phyloP scores from a whole-genome alignment of 441 rosid genomes.

The Syzygium malaccense region DNA sequence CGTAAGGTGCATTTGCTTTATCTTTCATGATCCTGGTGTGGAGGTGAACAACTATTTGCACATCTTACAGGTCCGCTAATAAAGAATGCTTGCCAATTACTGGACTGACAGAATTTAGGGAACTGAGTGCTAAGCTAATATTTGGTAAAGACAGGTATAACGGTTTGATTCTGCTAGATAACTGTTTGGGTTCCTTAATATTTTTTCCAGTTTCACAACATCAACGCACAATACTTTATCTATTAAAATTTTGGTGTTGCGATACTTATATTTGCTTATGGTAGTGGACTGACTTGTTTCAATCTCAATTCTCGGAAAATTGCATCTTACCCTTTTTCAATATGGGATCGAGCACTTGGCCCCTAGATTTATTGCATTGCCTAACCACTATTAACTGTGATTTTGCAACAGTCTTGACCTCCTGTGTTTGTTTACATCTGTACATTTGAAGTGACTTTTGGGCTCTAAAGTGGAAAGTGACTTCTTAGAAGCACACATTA shows the following conservation, averaged over 20 bases:
- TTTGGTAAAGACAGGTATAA: conserved; percentile 55
- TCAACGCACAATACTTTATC: not conserved
- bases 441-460: not conserved
- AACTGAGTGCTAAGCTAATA: conserved; percentile 56
- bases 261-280: not conserved
- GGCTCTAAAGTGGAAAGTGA: not conserved
- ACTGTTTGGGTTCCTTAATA: not conserved
- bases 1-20: not conserved
- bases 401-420: not conserved
- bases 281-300: not conserved
- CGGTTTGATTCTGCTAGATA: not conserved
- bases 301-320: not conserved
- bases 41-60: not conserved
- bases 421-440: not conserved
- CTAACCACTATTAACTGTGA: not conserved
- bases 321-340: not conserved
- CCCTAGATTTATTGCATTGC: not conserved
- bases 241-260: not conserved
- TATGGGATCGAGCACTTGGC: not conserved
- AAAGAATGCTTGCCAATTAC: conserved; percentile 66
- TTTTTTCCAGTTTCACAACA: not conserved
- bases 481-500: not conserved
- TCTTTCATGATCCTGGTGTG: not conserved
- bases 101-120: conserved; percentile 52
- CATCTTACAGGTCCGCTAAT: conserved; percentile 30